These are phyloP conservation scores for Rosa chinensis DNA, from an alignment of 306 rosid species.

Conservation along the genomic window DNA sequence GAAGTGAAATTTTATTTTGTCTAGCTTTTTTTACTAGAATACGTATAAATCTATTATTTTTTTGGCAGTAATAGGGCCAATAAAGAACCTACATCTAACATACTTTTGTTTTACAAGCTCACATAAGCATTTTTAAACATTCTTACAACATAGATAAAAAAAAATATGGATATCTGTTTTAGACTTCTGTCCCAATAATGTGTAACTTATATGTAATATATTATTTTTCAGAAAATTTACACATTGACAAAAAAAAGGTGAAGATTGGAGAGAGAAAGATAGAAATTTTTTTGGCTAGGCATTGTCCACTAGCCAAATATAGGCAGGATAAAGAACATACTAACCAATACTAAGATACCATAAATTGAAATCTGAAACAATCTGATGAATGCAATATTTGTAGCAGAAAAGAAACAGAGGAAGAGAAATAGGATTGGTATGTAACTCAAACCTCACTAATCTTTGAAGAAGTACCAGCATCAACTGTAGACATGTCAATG, in stretches of 20 bases:
- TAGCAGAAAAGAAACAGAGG: background rate
- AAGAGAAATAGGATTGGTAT: background rate
- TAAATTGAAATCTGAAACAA: background rate
- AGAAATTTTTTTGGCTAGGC: too few relatives aligned
- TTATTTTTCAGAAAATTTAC: background rate
- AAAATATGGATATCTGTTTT: too few relatives aligned
- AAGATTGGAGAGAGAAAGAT: background rate
- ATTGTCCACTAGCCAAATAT: too few relatives aligned
- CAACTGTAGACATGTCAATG: conserved; percentile 83
- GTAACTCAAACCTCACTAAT: conserved; percentile 66
- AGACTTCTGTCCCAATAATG: background rate
- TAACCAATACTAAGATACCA: background rate
- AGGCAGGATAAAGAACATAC: background rate
- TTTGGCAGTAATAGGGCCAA: background rate
- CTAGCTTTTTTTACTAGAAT: background rate
- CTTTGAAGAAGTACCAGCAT: conserved; percentile 63
- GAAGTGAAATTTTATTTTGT: background rate
- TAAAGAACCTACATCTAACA: background rate
- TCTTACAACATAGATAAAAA: background rate
- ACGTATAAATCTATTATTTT: background rate
- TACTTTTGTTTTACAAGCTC: background rate
- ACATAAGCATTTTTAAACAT: background rate
- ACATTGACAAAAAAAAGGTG: background rate
- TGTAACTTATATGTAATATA: background rate
- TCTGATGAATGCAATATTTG: background rate